Evolutionary conservation across 192 early-diverging fungal genomes (phyloP).

Genomic region (Backusella mclennaniae): DNA sequence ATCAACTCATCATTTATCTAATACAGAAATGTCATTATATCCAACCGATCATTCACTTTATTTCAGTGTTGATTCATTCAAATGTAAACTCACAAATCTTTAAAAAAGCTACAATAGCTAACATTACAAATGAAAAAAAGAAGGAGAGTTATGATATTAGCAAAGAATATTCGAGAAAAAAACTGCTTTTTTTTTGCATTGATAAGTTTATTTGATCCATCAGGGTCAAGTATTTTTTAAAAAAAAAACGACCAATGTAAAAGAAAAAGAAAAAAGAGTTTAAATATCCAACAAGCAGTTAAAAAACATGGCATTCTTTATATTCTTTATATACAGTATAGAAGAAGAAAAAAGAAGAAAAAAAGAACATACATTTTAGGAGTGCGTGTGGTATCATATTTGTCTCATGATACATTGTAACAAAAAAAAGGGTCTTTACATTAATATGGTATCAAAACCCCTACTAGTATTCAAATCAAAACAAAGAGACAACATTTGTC

Average conservation of each 20-base stretch:
- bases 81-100: too few relatives aligned
- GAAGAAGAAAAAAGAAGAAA: neutral
- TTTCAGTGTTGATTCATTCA: too few relatives aligned
- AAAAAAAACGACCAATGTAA: neutral
- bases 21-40: too few relatives aligned
- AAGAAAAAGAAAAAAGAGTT: neutral
- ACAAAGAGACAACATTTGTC: neutral
- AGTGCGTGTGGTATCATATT: neutral
- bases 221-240: neutral
- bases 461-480: neutral
- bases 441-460: neutral
- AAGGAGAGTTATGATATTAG: neutral
- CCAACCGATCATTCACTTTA: too few relatives aligned
- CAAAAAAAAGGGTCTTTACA: neutral
- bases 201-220: neutral
- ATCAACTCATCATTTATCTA: too few relatives aligned
- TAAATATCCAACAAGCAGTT: neutral
- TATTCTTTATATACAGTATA: neutral
- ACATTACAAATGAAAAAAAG: too few relatives aligned
- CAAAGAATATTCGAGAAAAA: neutral
- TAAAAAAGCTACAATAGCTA: too few relatives aligned
- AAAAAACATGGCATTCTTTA: neutral
- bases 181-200: neutral
- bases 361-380: neutral
- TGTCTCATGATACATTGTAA: neutral